phyloP scores from a whole-genome alignment of 805 yeast genomes.

The Candida pini region DNA sequence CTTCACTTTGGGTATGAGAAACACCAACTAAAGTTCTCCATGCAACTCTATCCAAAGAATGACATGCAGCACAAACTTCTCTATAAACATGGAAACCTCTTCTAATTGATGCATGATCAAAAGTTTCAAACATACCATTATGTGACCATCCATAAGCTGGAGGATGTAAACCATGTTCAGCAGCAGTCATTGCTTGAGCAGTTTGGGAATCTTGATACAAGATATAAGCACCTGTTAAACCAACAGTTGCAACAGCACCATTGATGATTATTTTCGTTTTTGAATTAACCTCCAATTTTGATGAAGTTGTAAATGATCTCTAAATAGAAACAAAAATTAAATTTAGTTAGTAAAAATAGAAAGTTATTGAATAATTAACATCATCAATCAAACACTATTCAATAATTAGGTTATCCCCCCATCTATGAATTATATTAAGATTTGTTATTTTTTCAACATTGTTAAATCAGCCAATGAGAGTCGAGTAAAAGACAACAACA shows the following conservation, averaged over 20 bases:
- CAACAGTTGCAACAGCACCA: constrained; percentile 67
- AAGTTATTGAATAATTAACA: too few relatives aligned
- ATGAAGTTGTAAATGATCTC: constrained; percentile 32
- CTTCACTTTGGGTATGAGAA: constrained; percentile 86
- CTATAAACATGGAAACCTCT: constrained; percentile 99
- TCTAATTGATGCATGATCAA: constrained; percentile 93
- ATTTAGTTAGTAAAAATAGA: not conserved
- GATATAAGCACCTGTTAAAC: constrained; percentile 74
- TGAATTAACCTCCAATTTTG: constrained; percentile 27
- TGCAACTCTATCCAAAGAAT: constrained; percentile 92
- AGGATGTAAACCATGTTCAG: constrained; percentile 98
- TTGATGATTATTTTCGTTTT: constrained; percentile 45
- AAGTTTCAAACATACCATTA: constrained; percentile 83
- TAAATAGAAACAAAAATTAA: constrained; percentile 7
- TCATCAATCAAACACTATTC: too few relatives aligned
- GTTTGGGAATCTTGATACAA: constrained; percentile 79
- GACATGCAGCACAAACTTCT: constrained; percentile 99
- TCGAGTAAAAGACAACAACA: constrained; percentile 26
- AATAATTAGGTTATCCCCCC: too few relatives aligned
- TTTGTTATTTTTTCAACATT: not conserved
- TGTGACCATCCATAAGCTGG: constrained; percentile 93
- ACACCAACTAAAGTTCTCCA: constrained; percentile 99
- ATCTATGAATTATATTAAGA: too few relatives aligned
- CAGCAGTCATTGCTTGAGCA: constrained; percentile 96
- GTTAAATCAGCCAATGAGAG: constrained; percentile 20